Conservation (phyloP, 164 flowering plant species). For the Stephania japonica region DNA sequence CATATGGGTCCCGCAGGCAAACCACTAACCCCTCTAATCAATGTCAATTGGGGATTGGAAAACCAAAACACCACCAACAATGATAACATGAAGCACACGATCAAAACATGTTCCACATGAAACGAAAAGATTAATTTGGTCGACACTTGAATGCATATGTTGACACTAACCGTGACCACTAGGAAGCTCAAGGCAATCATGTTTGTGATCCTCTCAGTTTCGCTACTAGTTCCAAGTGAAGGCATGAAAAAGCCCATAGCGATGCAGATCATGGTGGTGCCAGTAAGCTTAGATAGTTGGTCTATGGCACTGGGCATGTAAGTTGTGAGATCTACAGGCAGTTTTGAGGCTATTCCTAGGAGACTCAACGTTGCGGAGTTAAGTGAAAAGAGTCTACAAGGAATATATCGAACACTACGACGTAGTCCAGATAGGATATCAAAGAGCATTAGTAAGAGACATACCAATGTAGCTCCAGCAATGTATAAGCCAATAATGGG, state of each 20-base stretch:
- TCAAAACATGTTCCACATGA: not conserved
- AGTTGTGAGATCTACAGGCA: slow-evolving; percentile 13
- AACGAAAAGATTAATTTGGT: not conserved
- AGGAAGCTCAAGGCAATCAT: not conserved
- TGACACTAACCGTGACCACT: not conserved
- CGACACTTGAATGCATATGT: not conserved
- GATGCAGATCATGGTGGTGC: slow-evolving; percentile 9
- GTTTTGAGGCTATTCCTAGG: slow-evolving; percentile 14
- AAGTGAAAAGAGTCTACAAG: slow-evolving; percentile 1
- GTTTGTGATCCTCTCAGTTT: not conserved
- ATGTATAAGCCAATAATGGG: too few species aligned
- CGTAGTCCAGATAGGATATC: not conserved
- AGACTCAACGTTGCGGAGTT: slow-evolving; percentile 10
- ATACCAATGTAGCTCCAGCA: too few species aligned
- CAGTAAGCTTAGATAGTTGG: slow-evolving; percentile 15
- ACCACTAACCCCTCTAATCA: not conserved
- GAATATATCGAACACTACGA: not conserved
- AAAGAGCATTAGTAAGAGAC: not conserved
- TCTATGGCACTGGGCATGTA: slow-evolving; percentile 7
- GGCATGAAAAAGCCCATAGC: not conserved
- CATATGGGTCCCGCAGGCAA: not conserved
- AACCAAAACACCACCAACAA: slow-evolving; percentile 2
- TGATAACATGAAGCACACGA: not conserved
- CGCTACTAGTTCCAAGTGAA: not conserved
- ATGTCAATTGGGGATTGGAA: not conserved